Conservation (phyloP, 176 grass and related monocot species). For the Poa pratensis region DNA sequence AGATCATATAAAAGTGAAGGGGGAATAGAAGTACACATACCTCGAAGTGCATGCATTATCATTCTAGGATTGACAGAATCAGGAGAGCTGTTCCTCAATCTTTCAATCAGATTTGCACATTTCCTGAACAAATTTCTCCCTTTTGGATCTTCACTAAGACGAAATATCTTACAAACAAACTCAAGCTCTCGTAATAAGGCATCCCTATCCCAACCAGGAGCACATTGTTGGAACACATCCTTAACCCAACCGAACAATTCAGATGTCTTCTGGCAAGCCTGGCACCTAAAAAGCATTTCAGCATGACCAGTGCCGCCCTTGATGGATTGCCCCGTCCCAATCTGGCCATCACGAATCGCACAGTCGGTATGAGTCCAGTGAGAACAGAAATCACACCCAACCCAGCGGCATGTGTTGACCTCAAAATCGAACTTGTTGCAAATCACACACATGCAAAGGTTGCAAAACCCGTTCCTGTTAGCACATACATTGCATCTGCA, state of each 20-base stretch:
- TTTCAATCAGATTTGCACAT: constrained; percentile 76
- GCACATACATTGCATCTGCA: constrained; percentile 86
- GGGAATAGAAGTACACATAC: constrained; percentile 38
- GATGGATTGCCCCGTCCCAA: constrained; percentile 72
- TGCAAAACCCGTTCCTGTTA: constrained; percentile 88
- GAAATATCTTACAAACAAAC: constrained; percentile 94
- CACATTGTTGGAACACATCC: constrained; percentile 97
- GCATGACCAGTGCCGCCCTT: constrained; percentile 61
- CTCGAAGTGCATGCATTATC: constrained; percentile 81
- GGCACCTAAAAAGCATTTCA: constrained; percentile 96
- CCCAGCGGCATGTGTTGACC: constrained; percentile 99
- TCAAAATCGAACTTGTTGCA: constrained; percentile 99
- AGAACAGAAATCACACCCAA: constrained; percentile 94
- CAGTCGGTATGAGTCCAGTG: constrained; percentile 98
- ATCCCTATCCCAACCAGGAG: constrained; percentile 87
- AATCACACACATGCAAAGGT: constrained; percentile 98
- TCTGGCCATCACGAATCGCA: constrained; percentile 79
- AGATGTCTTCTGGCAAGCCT: constrained; percentile 87
- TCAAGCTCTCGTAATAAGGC: constrained; percentile 80
- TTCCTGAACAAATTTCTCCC: constrained; percentile 81
- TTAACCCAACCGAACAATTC: constrained; percentile 95
- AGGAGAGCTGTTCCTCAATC: constrained; percentile 57
- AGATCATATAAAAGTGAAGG: constrained; percentile 6
- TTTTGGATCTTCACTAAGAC: constrained; percentile 77
- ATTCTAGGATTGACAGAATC: constrained; percentile 79